Evolutionary conservation across 495 filamentous ascomycete species (phyloP), one percentile per base, ranked within the genome.

Genomic region (Podospora pseudopauciseta): DNA sequence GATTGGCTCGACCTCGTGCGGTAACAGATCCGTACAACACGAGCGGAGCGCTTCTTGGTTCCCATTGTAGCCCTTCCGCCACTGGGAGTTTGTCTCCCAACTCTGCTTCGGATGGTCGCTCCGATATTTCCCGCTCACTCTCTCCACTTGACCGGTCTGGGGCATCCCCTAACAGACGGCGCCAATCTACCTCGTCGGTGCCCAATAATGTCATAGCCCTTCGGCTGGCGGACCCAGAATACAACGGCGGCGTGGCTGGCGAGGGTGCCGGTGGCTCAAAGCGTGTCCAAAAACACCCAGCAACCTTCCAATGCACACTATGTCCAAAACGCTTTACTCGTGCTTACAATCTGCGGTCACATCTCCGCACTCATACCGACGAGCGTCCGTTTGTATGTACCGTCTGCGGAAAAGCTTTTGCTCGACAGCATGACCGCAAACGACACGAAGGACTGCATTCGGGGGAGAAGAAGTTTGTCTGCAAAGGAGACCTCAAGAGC

Each of bases 391-490:
- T 97, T 67, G 92, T 96, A n/a, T 97, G 93, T 70, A 94, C 92
- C 0, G 92, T 98, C 39, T 99, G 95, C 74, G 92, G 93, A 68
- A 99, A 99, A 80, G 95, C 95, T 2, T 97, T 97, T 77, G 93
- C 93, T 20, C 88, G 93, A n/a, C 92, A 96, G 75, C 93, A 96
- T 70, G 93, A 96, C 77, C 88, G 93, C 44, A 96, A 96, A 79
- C 86, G 93, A 23, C 93, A 97, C 78, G 93, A 97, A 80, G 91
- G 93, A 16, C 82, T 97, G 4, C 93, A 97, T 76, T 92, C 90
- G 1, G 93, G 93, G 54, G 93, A 97, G 77, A 96, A 96, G 87
- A 97, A 97, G 72, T 99, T 97, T 75, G 91, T 98, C 67, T 99
- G 95, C 79, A 90, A 91, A 54, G 95, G 95, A 66, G 91, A 92